Conservation (phyloP, 495 filamentous ascomycete species). For the Hypoxylon lienhwacheense region DNA sequence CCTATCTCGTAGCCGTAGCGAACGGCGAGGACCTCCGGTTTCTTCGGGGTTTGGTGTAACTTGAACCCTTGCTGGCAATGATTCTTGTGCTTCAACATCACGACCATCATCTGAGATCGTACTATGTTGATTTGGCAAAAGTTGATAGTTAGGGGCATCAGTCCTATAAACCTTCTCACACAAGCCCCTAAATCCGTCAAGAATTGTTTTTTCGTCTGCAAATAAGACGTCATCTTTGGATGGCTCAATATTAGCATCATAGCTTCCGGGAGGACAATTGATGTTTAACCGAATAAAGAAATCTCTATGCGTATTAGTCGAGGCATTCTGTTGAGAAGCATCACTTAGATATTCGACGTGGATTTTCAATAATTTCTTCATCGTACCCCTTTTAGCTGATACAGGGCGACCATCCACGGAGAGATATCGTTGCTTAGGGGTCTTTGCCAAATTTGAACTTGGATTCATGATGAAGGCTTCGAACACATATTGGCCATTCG, state of each 20-base stretch:
- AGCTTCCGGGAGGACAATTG: conserved; percentile 66
- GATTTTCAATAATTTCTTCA: conserved; percentile 63
- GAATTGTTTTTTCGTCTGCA: conserved; percentile 57
- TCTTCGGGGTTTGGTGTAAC: neutral
- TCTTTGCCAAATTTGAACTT: conserved; percentile 54
- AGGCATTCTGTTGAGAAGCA: neutral
- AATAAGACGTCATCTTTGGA: conserved; percentile 90
- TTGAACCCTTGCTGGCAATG: neutral
- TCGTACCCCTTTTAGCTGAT: conserved; percentile 60
- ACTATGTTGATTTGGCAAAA: neutral
- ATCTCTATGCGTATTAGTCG: conserved; percentile 47
- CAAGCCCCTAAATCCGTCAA: conserved; percentile 54
- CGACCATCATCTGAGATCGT: neutral
- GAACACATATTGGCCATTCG: conserved; percentile 36
- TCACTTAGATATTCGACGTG: conserved; percentile 32
- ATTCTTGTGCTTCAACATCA: neutral
- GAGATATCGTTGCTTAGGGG: conserved; percentile 64
- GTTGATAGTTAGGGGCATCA: neutral
- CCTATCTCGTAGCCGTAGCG: too few relatives aligned
- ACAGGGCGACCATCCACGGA: conserved; percentile 81
- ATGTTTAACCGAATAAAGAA: conserved; percentile 79
- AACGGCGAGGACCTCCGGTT: too few relatives aligned
- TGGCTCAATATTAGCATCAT: conserved; percentile 89
- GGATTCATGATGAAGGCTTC: conserved; percentile 63
- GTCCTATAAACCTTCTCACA: conserved; percentile 56